Conservation (phyloP, 2,329 filamentous ascomycete species). For the Pseudogymnoascus sp. region DNA sequence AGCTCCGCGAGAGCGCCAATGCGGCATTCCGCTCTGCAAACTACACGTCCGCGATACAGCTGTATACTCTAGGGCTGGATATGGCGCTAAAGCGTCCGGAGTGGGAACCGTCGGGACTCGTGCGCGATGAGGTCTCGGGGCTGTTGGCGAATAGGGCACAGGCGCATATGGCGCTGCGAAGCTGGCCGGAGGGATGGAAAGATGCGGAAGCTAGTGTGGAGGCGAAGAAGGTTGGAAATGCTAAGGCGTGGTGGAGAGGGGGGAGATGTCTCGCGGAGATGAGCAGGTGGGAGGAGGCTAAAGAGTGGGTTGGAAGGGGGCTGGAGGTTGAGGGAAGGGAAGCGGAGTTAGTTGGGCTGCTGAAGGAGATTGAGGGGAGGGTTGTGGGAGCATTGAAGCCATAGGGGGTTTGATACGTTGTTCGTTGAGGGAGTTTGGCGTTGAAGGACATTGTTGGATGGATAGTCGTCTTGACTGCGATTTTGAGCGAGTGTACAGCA, state of each 20-base stretch:
- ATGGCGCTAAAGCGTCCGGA: conserved; percentile 76
- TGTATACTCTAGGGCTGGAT: conserved; percentile 79
- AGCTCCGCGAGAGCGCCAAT: conserved; percentile 86
- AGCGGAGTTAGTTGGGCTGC: conserved; percentile 52
- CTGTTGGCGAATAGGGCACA: conserved; percentile 84
- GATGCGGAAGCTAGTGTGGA: conserved; percentile 87
- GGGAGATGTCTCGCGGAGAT: conserved; percentile 85
- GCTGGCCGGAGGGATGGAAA: conserved; percentile 77
- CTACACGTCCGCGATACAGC: conserved; percentile 65
- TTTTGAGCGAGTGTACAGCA: conserved; percentile 7
- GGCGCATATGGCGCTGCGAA: conserved; percentile 73
- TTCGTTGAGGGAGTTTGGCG: conserved; percentile 1
- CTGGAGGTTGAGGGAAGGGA: conserved; percentile 76
- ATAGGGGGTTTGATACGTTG: background rate
- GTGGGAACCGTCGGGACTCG: conserved; percentile 81
- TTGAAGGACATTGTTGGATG: conserved; percentile 6
- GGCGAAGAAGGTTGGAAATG: conserved; percentile 76
- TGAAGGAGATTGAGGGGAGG: conserved; percentile 52
- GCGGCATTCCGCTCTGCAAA: conserved; percentile 69
- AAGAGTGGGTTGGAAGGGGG: conserved; percentile 65
- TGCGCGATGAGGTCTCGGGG: conserved; percentile 73
- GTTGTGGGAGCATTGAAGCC: conserved; percentile 16
- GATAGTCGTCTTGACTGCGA: conserved; percentile 3
- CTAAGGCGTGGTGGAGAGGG: conserved; percentile 89
- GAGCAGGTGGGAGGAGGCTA: conserved; percentile 75